Conservation (phyloP, 176 grass and related monocot genomes). For the Sorghum bicolor region Sorghum_bicolor_NCBIv3 NC_012877.2:2367001-2367500, state of each 20-base stretch:
- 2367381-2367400: conserved; percentile 74
- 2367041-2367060: conserved; percentile 62
- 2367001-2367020: conserved; percentile 56
- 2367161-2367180: conserved; percentile 39
- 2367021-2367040: conserved; percentile 60
- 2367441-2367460: not conserved
- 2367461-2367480: not conserved
- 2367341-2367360: conserved; percentile 39
- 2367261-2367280: not conserved
- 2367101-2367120: conserved; percentile 45
- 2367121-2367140: not conserved
- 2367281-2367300: conserved; percentile 35
- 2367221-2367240: not conserved
- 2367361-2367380: conserved; percentile 66
- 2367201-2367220: not conserved
- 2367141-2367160: conserved; percentile 16
- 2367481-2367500: not conserved
- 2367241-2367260: not conserved
- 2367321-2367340: conserved; percentile 33
- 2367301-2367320: conserved; percentile 36
- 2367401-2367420: conserved; percentile 73
- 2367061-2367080: conserved; percentile 72
- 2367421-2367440: conserved; percentile 56
- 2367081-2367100: conserved; percentile 61
- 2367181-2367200: not conserved